Conservation (phyloP, 1,284 basidiomycete genomes). For the Veloporphyrellus conicus region DNA sequence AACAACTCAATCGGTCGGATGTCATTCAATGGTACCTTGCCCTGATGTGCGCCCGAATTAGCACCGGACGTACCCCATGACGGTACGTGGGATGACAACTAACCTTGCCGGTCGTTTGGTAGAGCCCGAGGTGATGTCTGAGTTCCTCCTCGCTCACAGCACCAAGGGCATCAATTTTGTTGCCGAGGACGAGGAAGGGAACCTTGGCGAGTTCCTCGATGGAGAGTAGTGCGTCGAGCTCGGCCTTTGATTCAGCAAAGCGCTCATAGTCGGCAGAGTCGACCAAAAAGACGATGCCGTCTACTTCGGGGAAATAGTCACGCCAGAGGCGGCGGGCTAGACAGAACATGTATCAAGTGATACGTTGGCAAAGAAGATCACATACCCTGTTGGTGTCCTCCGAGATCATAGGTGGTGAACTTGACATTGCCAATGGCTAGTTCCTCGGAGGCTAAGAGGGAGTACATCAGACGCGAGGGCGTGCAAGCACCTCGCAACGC, state of each 20-base stretch:
- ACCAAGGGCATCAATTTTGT: slow-evolving; percentile 99
- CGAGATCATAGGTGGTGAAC: slow-evolving; percentile 98
- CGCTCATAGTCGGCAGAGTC: slow-evolving; percentile 97
- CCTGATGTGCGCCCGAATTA: slow-evolving; percentile 46
- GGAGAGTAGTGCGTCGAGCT: slow-evolving; percentile 90
- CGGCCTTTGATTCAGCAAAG: slow-evolving; percentile 93
- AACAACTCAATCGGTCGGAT: slow-evolving; percentile 99
- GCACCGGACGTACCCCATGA: not conserved
- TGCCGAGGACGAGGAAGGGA: slow-evolving; percentile 97
- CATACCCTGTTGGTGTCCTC: slow-evolving; percentile 93
- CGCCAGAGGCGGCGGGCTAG: slow-evolving; percentile 98
- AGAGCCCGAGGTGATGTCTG: slow-evolving; percentile 90
- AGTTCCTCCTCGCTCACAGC: slow-evolving; percentile 98
- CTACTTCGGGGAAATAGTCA: slow-evolving; percentile 99
- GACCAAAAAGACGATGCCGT: slow-evolving; percentile 98
- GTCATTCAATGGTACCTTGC: slow-evolving; percentile 94
- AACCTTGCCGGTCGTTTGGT: slow-evolving; percentile 99
- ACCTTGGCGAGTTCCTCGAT: slow-evolving; percentile 96
- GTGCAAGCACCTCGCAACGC: slow-evolving; percentile 12
- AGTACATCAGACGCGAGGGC: slow-evolving; percentile 1
- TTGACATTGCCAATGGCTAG: slow-evolving; percentile 98
- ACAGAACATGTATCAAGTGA: slow-evolving; percentile 8
- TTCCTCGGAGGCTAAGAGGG: slow-evolving; percentile 87
- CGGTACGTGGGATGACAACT: slow-evolving; percentile 12
- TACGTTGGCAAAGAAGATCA: slow-evolving; percentile 12